A percentile compares a stretch with the other conserved stretches of the same genome.
These are phyloP conservation scores for Phycomyces nitens DNA, from an alignment of 192 early-diverging fungal species.

Conservation along the genomic window DNA sequence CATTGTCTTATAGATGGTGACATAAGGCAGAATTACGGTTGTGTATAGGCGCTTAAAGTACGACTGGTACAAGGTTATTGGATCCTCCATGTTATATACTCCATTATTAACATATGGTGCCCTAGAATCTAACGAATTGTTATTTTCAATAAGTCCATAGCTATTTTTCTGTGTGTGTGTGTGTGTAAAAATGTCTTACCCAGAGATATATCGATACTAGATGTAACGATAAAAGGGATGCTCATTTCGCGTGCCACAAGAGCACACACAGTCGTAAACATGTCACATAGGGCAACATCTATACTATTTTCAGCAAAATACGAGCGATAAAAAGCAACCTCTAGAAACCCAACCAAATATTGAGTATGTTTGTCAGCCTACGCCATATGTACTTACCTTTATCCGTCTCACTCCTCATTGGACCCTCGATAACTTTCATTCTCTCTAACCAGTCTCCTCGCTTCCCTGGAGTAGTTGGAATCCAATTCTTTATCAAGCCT, in stretches of 20 bases:
- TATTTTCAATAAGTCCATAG: no score
- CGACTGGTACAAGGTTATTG: background rate
- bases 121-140: background rate
- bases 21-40: background rate
- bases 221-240: slow-evolving; percentile 25
- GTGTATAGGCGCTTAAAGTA: slow-evolving; percentile 2
- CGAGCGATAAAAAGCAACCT: background rate
- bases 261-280: slow-evolving; percentile 17
- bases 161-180: background rate
- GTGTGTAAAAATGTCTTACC: slow-evolving; percentile 13
- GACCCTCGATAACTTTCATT: no score
- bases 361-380: no score
- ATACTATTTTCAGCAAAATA: background rate
- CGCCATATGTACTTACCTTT: no score
- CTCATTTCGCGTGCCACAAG: slow-evolving; percentile 6
- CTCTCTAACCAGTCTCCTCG: no score
- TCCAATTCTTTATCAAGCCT: background rate
- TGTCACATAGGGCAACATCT: slow-evolving; percentile 23
- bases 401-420: no score
- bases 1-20: background rate
- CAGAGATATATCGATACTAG: slow-evolving; percentile 10
- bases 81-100: background rate
- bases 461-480: background rate
- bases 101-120: slow-evolving; percentile 16
- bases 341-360: background rate